Evolutionary conservation across 768 basidiomycete genomes (phyloP).

Genomic region (Mycena capillaripes): DNA sequence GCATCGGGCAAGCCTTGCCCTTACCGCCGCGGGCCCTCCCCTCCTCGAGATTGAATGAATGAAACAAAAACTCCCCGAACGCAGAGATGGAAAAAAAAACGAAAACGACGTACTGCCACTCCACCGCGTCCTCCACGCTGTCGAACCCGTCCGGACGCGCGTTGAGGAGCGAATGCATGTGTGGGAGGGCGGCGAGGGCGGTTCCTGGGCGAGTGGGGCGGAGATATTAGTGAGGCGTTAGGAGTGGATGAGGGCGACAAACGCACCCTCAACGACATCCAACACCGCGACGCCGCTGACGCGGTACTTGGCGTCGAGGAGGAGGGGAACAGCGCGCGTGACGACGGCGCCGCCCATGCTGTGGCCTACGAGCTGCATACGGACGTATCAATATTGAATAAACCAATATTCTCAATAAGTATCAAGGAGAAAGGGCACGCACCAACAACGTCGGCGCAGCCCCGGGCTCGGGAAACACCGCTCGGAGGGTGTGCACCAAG

Average conservation of each 20-base stretch:
- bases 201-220: slow-evolving; percentile 69
- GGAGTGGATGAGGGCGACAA: neutral
- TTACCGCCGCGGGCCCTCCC: too few relatives aligned
- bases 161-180: slow-evolving; percentile 91
- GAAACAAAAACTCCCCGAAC: too few relatives aligned
- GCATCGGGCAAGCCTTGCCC: too few relatives aligned
- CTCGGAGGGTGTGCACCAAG: slow-evolving; percentile 76
- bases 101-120: slow-evolving; percentile 90
- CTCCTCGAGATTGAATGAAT: too few relatives aligned
- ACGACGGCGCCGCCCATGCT: slow-evolving; percentile 97
- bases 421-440: too few relatives aligned
- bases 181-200: slow-evolving; percentile 91
- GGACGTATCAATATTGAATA: slow-evolving; percentile 1
- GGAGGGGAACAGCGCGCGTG: slow-evolving; percentile 73
- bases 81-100: too few relatives aligned
- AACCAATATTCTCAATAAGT: too few relatives aligned
- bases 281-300: slow-evolving; percentile 86
- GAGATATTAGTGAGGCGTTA: neutral
- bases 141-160: slow-evolving; percentile 90
- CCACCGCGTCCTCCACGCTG: slow-evolving; percentile 86
- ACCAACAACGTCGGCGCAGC: slow-evolving; percentile 84
- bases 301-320: slow-evolving; percentile 78
- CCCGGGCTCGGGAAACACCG: slow-evolving; percentile 76
- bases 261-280: slow-evolving; percentile 89
- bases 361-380: slow-evolving; percentile 86